Conservation (phyloP, 345 rosid species). For the Schrenkiella parvula region DNA sequence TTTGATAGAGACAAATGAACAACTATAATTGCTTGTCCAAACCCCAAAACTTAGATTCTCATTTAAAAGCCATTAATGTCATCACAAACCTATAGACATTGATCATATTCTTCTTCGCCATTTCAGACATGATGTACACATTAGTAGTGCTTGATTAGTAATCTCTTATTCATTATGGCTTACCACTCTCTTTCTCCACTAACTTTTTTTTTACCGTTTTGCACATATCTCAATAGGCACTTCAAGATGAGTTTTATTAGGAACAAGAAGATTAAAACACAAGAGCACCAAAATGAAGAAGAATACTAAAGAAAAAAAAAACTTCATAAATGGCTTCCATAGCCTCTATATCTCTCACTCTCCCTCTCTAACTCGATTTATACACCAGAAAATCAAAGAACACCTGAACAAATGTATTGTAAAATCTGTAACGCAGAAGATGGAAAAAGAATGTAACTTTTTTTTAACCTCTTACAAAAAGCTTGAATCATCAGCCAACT, state of each 20-base stretch:
- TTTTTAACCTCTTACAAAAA: slow-evolving; percentile 26
- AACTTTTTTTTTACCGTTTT: no score
- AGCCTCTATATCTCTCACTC: slow-evolving; percentile 6
- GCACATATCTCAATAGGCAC: not conserved
- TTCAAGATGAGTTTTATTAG: slow-evolving; percentile 15
- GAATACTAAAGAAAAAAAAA: not conserved
- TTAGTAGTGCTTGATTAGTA: not conserved
- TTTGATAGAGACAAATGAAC: not conserved
- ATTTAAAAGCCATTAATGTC: not conserved
- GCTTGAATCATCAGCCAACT: slow-evolving; percentile 34
- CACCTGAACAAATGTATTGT: slow-evolving; percentile 19
- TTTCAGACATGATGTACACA: not conserved
- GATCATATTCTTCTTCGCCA: not conserved
- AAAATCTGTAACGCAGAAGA: not conserved
- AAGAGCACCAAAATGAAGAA: slow-evolving; percentile 12
- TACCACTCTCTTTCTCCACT: no score
- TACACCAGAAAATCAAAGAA: slow-evolving; percentile 34
- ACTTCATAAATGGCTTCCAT: slow-evolving; percentile 17
- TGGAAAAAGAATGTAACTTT: slow-evolving; percentile 3
- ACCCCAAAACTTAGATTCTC: slow-evolving; percentile 4
- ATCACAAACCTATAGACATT: not conserved
- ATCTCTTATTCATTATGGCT: no score
- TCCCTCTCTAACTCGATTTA: slow-evolving; percentile 20
- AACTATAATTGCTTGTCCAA: no score
- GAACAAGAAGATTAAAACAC: not conserved